A percentile compares a stretch with the other conserved stretches of the same genome.
Evolutionary conservation across 805 yeast genomes (phyloP).

Genomic region (Wickerhamomyces xylosicus): DNA sequence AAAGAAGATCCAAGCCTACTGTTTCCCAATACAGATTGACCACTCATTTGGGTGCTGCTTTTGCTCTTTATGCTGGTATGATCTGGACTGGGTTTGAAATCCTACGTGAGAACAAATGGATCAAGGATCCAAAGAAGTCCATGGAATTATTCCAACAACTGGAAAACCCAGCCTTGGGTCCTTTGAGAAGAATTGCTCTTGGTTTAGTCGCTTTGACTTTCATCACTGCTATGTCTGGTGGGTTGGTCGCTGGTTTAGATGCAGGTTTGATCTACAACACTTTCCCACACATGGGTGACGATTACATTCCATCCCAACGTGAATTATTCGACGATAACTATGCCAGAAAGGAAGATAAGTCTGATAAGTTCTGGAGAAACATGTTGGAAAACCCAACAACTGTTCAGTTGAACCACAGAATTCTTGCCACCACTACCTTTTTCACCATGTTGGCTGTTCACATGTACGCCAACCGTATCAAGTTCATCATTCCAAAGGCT

Average conservation of each 20-base stretch:
- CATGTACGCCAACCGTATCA: slow-evolving; percentile 49
- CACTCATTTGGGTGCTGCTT: slow-evolving; percentile 90
- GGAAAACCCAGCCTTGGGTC: slow-evolving; percentile 47
- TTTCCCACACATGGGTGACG: slow-evolving; percentile 94
- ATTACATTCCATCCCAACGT: slow-evolving; percentile 57
- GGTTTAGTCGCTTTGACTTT: slow-evolving; percentile 64
- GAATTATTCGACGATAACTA: slow-evolving; percentile 73
- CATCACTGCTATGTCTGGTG: slow-evolving; percentile 93
- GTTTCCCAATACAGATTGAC: slow-evolving; percentile 93
- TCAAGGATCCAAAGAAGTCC: slow-evolving; percentile 53
- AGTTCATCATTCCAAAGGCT: slow-evolving; percentile 41
- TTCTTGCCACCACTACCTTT: slow-evolving; percentile 76
- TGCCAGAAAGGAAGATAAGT: slow-evolving; percentile 53
- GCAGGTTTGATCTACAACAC: slow-evolving; percentile 95
- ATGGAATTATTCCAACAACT: slow-evolving; percentile 44
- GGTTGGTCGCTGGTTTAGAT: slow-evolving; percentile 95
- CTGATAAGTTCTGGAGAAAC: slow-evolving; percentile 87
- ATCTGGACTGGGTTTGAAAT: slow-evolving; percentile 84
- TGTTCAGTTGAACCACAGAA: slow-evolving; percentile 86
- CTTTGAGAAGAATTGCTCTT: slow-evolving; percentile 42
- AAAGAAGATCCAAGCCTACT: slow-evolving; percentile 88
- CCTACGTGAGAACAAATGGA: slow-evolving; percentile 61
- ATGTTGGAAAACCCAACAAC: slow-evolving; percentile 92
- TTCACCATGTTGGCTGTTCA: slow-evolving; percentile 61
- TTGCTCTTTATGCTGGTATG: slow-evolving; percentile 78